Conservation (phyloP, 208 protist species). For the Trypanosomatidae sp. region DNA sequence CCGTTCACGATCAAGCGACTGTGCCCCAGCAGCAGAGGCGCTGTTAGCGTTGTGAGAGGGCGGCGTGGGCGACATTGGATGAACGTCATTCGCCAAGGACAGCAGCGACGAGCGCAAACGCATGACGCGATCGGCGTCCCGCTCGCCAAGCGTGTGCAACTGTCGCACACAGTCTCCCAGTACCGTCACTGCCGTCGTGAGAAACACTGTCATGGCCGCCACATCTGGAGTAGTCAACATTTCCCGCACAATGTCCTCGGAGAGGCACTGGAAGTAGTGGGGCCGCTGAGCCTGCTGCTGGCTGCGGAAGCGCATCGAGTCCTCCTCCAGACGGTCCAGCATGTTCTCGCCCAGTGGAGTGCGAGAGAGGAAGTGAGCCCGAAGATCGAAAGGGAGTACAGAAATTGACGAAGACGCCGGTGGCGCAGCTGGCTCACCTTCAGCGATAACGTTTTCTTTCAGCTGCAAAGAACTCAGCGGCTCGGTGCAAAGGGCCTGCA, state of each 20-base stretch:
- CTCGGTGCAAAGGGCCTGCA: conserved; percentile 40
- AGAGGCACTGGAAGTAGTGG: conserved; percentile 39
- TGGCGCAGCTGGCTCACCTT: conserved; percentile 9
- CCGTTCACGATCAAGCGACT: not conserved
- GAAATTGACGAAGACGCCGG: conserved; percentile 1
- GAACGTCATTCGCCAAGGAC: conserved; percentile 34
- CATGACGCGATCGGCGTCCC: conserved; percentile 33
- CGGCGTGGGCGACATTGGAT: not conserved
- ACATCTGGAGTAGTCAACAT: conserved; percentile 16
- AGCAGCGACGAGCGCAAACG: conserved; percentile 34
- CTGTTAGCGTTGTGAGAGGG: not conserved
- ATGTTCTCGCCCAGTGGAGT: conserved; percentile 70
- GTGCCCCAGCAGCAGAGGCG: not conserved
- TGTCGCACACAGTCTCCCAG: conserved; percentile 29
- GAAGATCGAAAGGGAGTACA: conserved; percentile 77
- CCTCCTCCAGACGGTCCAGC: conserved; percentile 75
- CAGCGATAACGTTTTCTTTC: conserved; percentile 17
- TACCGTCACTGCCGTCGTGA: conserved; percentile 15
- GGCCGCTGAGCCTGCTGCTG: conserved; percentile 39
- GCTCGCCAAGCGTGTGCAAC: conserved; percentile 23
- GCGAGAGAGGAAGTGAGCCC: conserved; percentile 34
- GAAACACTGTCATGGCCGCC: conserved; percentile 1
- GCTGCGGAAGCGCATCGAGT: conserved; percentile 58
- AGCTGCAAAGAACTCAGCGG: conserved; percentile 41
- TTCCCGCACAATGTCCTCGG: conserved; percentile 19